These are phyloP conservation scores for Diaporthe eres DNA, from an alignment of 2,329 filamentous ascomycete genomes.

Conservation along the genomic window DNA sequence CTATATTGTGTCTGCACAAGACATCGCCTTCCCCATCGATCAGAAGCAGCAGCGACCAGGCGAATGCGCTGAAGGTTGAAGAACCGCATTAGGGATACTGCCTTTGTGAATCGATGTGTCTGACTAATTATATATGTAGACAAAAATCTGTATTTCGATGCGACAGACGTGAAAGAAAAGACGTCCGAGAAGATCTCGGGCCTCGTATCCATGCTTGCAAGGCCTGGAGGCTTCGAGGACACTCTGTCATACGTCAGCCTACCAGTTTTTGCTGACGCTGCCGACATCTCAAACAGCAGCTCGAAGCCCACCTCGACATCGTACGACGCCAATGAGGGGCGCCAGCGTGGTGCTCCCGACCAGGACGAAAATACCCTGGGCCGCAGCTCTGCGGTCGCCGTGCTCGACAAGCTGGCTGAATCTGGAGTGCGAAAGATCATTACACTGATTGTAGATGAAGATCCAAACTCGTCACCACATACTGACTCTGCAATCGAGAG, in stretches of 20 bases:
- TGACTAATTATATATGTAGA: neutral
- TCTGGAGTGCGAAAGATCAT: slow-evolving; percentile 14
- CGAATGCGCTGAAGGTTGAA: too few relatives aligned
- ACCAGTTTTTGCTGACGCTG: neutral
- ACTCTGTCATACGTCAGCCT: slow-evolving; percentile 15
- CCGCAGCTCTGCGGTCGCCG: neutral
- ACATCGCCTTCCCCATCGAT: too few relatives aligned
- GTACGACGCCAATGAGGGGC: slow-evolving; percentile 5
- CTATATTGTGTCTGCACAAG: too few relatives aligned
- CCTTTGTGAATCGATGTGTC: too few relatives aligned
- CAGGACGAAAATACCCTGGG: neutral
- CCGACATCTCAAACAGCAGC: neutral
- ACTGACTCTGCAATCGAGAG: slow-evolving; percentile 25
- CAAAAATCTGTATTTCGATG: slow-evolving; percentile 23
- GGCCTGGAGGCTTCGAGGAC: slow-evolving; percentile 14
- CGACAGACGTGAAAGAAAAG: neutral
- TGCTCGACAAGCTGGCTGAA: slow-evolving; percentile 15
- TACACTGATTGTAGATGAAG: neutral
- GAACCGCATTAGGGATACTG: too few relatives aligned
- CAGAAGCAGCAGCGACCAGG: too few relatives aligned
- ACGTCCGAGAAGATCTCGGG: neutral
- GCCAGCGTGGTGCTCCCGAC: neutral
- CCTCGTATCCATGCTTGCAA: slow-evolving; percentile 6
- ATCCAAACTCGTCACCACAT: neutral
- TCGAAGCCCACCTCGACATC: neutral